Percentiles rank a stretch among this genome's conserved stretches.
These are phyloP conservation scores for Xylariaceae sp. DNA, from an alignment of 2,329 filamentous ascomycete species.

Conservation along the genomic window DNA sequence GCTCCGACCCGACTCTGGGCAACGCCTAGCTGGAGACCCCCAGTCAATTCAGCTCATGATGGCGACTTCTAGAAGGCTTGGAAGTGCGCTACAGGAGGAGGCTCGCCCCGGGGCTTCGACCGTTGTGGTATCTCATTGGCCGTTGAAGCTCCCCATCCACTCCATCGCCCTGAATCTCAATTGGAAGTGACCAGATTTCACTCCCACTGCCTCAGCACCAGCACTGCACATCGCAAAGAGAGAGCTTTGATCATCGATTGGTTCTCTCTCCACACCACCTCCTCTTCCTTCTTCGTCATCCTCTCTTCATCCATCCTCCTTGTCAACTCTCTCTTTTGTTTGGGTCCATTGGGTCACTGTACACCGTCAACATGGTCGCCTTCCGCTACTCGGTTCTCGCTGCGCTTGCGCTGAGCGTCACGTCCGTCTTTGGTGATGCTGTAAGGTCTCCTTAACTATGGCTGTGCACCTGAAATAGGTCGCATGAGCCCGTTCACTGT, in stretches of 20 bases:
- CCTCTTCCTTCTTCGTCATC: constrained; percentile 3
- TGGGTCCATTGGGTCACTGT: not conserved
- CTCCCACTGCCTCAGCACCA: not conserved
- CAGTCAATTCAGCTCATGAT: too few species aligned
- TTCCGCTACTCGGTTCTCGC: constrained; percentile 34
- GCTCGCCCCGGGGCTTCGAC: not conserved
- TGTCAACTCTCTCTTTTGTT: constrained; percentile 4
- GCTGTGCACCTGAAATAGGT: not conserved
- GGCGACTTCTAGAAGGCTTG: too few species aligned
- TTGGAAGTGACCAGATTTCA: constrained; percentile 1
- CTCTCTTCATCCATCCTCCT: constrained; percentile 5
- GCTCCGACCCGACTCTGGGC: too few species aligned
- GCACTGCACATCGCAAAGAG: constrained; percentile 19
- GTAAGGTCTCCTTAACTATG: constrained; percentile 22
- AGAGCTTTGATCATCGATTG: constrained; percentile 12
- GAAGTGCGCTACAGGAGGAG: too few species aligned
- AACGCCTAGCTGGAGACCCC: too few species aligned
- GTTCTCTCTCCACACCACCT: constrained; percentile 13
- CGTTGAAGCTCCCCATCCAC: not conserved
- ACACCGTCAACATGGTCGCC: constrained; percentile 31
- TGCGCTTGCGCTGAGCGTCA: constrained; percentile 31
- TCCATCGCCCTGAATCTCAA: not conserved
- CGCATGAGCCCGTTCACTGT: constrained; percentile 1
- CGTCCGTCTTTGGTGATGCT: constrained; percentile 32
- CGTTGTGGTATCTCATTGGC: not conserved